Conservation (phyloP, 2,329 filamentous ascomycete species). For the Bipolaris zeicola region DNA sequence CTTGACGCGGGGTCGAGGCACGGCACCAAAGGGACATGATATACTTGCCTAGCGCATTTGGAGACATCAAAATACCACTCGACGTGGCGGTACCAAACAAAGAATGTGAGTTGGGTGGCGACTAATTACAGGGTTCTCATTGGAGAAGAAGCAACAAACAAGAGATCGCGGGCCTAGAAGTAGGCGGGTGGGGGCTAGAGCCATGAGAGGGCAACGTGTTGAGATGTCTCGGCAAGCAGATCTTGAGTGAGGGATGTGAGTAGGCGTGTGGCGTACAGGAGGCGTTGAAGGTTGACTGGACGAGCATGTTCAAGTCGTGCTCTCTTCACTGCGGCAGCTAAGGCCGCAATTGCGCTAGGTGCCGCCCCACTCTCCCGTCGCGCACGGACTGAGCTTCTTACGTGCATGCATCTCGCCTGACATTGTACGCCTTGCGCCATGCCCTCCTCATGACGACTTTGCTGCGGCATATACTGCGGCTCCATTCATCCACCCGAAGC, state of each 20-base stretch:
- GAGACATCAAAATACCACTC: slow-evolving; percentile 19
- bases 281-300: slow-evolving; percentile 8
- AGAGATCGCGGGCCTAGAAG: slow-evolving; percentile 12
- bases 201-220: slow-evolving; percentile 22
- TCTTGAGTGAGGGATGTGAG: slow-evolving; percentile 2
- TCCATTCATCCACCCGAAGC: neutral
- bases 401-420: slow-evolving; percentile 12
- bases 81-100: slow-evolving; percentile 26
- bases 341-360: slow-evolving; percentile 12
- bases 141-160: slow-evolving; percentile 26
- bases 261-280: neutral
- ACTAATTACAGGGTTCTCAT: slow-evolving; percentile 15
- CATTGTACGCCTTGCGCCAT: slow-evolving; percentile 5
- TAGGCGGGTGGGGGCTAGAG: slow-evolving; percentile 18
- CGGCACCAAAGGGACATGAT: slow-evolving; percentile 17
- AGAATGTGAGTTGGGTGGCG: slow-evolving; percentile 18
- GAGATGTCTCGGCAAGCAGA: slow-evolving; percentile 21
- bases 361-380: slow-evolving; percentile 14
- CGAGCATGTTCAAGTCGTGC: slow-evolving; percentile 9
- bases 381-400: slow-evolving; percentile 16
- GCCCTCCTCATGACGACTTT: slow-evolving; percentile 6
- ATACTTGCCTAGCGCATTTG: slow-evolving; percentile 20
- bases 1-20: slow-evolving; percentile 33
- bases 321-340: slow-evolving; percentile 24
- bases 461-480: slow-evolving; percentile 10